Conservation (phyloP, 192 early-diverging fungal genomes). For the Mortierella antarctica region DNA sequence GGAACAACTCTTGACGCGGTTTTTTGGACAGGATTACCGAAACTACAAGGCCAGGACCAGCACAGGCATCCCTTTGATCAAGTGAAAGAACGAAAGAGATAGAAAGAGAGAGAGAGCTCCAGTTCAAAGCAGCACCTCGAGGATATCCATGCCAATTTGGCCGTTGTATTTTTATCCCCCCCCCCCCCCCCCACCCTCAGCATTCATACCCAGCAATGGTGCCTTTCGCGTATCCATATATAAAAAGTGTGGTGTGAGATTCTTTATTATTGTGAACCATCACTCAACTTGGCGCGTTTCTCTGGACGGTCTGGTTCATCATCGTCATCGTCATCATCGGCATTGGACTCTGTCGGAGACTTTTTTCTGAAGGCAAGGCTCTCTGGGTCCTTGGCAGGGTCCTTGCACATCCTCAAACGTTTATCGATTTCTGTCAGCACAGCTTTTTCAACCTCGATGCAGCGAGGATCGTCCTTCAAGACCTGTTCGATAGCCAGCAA, state of each 20-base stretch:
- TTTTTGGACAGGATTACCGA: conserved; percentile 87
- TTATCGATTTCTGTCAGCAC: conserved; percentile 70
- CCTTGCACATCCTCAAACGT: conserved; percentile 71
- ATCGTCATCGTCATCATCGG: conserved; percentile 41
- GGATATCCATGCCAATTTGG: too few relatives aligned
- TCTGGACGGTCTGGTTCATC: conserved; percentile 28
- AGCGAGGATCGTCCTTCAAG: conserved; percentile 53
- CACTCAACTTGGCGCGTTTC: conserved; percentile 22
- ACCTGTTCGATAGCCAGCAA: conserved; percentile 63
- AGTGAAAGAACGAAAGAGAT: conserved; percentile 2
- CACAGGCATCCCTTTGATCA: conserved; percentile 80
- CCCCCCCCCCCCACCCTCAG: too few relatives aligned
- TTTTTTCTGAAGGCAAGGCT: conserved; percentile 62
- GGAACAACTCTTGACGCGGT: conserved; percentile 74
- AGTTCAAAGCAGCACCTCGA: too few relatives aligned
- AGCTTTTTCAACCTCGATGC: conserved; percentile 52
- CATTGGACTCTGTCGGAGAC: conserved; percentile 2
- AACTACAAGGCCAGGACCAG: conserved; percentile 70
- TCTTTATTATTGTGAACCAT: conserved; percentile 18
- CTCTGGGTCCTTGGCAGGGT: conserved; percentile 80
- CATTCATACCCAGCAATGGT: too few relatives aligned
- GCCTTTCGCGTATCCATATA: too few relatives aligned
- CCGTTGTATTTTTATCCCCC: too few relatives aligned
- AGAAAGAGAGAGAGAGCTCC: too few relatives aligned
- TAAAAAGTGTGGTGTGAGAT: neutral